Evolutionary conservation across 139 green algal species (phyloP), one percentile per base, ranked within the genome.

Genomic region (Picochlorum costavermella): DNA sequence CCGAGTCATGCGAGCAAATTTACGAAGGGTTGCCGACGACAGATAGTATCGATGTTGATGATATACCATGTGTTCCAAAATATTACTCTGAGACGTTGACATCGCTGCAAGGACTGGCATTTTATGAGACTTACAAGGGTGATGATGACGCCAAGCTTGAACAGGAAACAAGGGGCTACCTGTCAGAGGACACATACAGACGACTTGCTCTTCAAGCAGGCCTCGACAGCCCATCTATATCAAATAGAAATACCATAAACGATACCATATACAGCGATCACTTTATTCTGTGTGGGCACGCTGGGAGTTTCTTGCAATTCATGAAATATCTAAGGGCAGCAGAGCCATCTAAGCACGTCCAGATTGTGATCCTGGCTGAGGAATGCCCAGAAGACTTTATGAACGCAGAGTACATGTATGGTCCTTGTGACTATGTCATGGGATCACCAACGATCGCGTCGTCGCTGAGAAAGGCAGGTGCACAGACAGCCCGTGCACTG

Each of bases 331-430:
- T 87, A 58, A 72, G 79, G 45, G 48, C 30, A 72, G 65, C 45
- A 63, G 69, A 23, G 29, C 64, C n/a, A n/a, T 45, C 8, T 25
- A 31, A 6, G 49, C 67, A 13, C 45, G 20, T 46, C 11, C 66
- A 67, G 48, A 59, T 85, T 13, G 79, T 90, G 14, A 45, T 90
- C 5, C 70, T 90, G 28, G 72, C 80, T 56, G 69, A 65, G 55
- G 65, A 59, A 28, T 57, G 51, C 6, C 69, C 71, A 9, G 26
- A 48, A 3, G 43, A 44, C 12, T 61, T 77, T 40, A 36, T 29
- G 10, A 40, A 59, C 5, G 61, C 68, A 26, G 16, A 67, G 4
- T 16, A 49, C 13, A 23, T n/a, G n/a, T 46, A 79, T 20, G 71
- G 74, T 1, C 74, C 77, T 26, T 43, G 71, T 5, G 28, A 56